phyloP scores from a whole-genome alignment of 257 asterid species.

The Solanum chiquidenum region DNA sequence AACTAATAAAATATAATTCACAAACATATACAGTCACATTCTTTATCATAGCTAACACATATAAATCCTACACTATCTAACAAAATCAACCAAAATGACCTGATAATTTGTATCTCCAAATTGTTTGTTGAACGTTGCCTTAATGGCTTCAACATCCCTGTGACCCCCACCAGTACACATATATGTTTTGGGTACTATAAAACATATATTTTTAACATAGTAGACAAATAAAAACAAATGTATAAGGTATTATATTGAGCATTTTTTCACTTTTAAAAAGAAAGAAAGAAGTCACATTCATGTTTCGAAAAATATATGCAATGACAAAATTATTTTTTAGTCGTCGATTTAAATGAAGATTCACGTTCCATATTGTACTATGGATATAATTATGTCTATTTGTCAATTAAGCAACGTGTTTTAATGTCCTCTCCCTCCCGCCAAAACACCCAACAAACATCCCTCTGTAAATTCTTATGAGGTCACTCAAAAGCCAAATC shows the following conservation, averaged over 20 bases:
- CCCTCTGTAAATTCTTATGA: not conserved
- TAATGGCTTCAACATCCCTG: conserved; percentile 96
- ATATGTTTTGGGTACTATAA: too few relatives aligned
- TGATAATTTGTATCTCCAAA: conserved; percentile 75
- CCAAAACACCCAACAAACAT: too few relatives aligned
- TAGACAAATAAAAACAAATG: too few relatives aligned
- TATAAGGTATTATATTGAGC: too few relatives aligned
- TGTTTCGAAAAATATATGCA: not conserved
- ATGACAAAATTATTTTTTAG: too few relatives aligned
- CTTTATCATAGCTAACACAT: not conserved
- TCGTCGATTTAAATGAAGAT: too few relatives aligned
- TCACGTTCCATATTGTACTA: not conserved
- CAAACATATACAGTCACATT: not conserved
- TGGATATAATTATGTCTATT: not conserved
- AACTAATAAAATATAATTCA: not conserved
- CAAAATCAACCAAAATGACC: conserved; percentile 18
- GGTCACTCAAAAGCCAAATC: not conserved
- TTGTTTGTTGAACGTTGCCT: conserved; percentile 63
- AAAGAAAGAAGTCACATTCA: not conserved
- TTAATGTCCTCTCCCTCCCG: too few relatives aligned
- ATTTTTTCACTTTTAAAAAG: not conserved
- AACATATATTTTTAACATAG: too few relatives aligned
- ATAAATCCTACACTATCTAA: too few relatives aligned
- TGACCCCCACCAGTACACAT: conserved; percentile 99
- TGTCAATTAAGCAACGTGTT: not conserved